Percentiles rank a stretch among this genome's conserved stretches.
Evolutionary conservation across 768 basidiomycete species (phyloP).

Genomic region (Rhodocollybia butyracea): DNA sequence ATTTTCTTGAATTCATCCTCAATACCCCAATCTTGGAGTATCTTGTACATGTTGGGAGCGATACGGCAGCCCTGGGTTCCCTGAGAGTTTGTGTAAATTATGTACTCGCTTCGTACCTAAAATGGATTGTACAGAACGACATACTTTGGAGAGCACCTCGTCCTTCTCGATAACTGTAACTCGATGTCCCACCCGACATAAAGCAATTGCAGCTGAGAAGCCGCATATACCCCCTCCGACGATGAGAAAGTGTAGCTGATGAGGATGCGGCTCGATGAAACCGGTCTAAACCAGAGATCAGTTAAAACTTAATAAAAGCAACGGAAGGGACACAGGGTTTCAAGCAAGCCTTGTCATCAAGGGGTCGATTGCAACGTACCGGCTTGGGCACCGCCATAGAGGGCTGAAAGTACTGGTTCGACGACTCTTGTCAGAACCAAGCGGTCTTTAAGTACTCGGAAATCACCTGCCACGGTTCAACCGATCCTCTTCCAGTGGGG

Average conservation of each 20-base stretch:
- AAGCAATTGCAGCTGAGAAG: constrained; percentile 48
- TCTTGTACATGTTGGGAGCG: constrained; percentile 54
- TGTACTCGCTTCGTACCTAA: too few species aligned
- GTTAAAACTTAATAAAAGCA: too few species aligned
- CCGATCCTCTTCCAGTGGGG: too few species aligned
- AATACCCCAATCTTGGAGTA: constrained; percentile 55
- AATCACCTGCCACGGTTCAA: too few species aligned
- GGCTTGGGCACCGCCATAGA: neutral
- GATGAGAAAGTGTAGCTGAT: constrained; percentile 24
- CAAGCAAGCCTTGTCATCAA: too few species aligned
- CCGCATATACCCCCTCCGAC: constrained; percentile 49
- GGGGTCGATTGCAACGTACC: too few species aligned
- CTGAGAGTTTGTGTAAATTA: too few species aligned
- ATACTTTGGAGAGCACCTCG: neutral
- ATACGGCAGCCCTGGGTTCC: constrained; percentile 23
- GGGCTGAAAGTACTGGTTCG: neutral
- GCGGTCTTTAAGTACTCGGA: neutral
- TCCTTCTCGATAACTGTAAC: constrained; percentile 49
- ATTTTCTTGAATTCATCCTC: constrained; percentile 20
- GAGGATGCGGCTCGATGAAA: neutral
- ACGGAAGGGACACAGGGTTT: too few species aligned
- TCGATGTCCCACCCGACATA: constrained; percentile 51
- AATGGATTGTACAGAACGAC: too few species aligned
- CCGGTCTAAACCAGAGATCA: neutral
- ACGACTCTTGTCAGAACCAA: neutral